These are phyloP conservation scores for Fragaria ananassa DNA, from an alignment of 306 rosid genomes.

Conservation along the genomic window DNA sequence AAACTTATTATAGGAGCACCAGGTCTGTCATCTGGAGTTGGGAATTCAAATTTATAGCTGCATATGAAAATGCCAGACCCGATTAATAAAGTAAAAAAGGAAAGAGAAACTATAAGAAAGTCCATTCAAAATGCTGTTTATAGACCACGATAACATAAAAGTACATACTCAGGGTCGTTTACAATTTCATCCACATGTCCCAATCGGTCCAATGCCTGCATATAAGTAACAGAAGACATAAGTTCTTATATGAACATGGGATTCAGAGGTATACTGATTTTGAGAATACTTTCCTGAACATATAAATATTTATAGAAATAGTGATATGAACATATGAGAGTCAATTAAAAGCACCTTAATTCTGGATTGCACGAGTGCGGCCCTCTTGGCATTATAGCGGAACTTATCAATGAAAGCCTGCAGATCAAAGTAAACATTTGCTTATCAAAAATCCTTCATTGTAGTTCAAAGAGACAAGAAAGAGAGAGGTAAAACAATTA, in stretches of 20 bases:
- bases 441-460: conserved; percentile 30
- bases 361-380: conserved; percentile 98
- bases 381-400: conserved; percentile 97
- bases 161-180: conserved; percentile 93
- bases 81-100: conserved; percentile 17
- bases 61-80: conserved; percentile 30
- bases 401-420: conserved; percentile 98
- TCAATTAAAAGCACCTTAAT: conserved; percentile 66
- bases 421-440: conserved; percentile 28
- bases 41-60: conserved; percentile 99
- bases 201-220: conserved; percentile 86
- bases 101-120: conserved; percentile 16
- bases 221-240: conserved; percentile 6
- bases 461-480: not conserved
- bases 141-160: conserved; percentile 21
- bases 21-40: conserved; percentile 99
- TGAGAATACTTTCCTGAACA: not conserved
- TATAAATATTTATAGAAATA: not conserved
- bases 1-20: conserved; percentile 98
- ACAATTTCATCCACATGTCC: conserved; percentile 89
- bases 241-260: not conserved
- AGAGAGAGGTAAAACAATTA: not conserved
- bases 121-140: conserved; percentile 9
- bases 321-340: not conserved
- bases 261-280: not conserved